A percentile compares a stretch with the other conserved stretches of the same genome.
phyloP scores from a whole-genome alignment of 345 rosid species.

The Hevea brasiliensis region DNA sequence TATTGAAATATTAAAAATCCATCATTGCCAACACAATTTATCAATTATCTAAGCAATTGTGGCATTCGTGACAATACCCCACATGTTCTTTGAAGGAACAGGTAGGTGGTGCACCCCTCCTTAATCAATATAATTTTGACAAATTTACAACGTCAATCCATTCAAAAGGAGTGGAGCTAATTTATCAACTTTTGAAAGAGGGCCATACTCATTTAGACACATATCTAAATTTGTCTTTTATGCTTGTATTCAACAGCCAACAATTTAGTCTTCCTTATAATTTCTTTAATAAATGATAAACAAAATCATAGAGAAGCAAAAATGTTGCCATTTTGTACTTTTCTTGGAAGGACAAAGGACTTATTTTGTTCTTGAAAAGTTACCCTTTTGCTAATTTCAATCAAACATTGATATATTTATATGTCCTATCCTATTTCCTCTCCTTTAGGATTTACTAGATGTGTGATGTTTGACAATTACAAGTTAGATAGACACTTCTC shows the following conservation, averaged over 20 bases:
- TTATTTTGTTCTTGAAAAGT: too few relatives aligned
- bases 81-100: background rate
- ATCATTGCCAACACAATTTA: background rate
- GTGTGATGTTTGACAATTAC: background rate
- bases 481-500: background rate
- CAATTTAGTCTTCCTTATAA: background rate
- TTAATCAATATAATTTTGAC: background rate
- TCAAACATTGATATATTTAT: background rate
- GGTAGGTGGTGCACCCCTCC: background rate
- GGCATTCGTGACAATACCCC: background rate
- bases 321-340: background rate
- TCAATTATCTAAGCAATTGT: background rate
- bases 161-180: background rate
- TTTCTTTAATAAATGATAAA: background rate
- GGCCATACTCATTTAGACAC: background rate
- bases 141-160: background rate
- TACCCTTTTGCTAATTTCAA: background rate
- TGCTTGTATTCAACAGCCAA: background rate
- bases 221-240: background rate
- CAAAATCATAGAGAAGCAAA: background rate
- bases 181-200: background rate
- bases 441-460: background rate
- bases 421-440: background rate
- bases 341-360: background rate
- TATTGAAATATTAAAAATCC: background rate